These are phyloP conservation scores for Dipodascopsis uninucleata DNA, from an alignment of 805 yeast genomes.

Conservation along the genomic window DNA sequence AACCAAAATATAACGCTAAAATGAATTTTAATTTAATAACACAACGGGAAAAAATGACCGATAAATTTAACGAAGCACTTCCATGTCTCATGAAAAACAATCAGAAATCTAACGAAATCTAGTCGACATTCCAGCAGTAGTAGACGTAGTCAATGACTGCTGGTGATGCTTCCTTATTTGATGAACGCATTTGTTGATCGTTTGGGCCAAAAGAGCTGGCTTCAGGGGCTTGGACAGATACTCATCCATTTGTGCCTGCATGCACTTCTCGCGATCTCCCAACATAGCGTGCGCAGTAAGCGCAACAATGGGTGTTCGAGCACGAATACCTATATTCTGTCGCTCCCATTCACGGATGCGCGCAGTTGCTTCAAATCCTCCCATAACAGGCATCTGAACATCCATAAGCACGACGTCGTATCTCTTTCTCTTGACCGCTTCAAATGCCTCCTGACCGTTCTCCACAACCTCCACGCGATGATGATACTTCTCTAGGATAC, in stretches of 20 bases:
- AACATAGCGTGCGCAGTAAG: slow-evolving; percentile 92
- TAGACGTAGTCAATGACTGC: background rate
- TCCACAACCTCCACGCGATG: slow-evolving; percentile 81
- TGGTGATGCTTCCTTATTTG: slow-evolving; percentile 15
- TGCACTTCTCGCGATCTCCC: slow-evolving; percentile 83
- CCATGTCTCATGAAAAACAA: too few species aligned
- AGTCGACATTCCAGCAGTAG: too few species aligned
- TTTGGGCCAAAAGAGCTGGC: slow-evolving; percentile 76
- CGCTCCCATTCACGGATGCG: slow-evolving; percentile 85
- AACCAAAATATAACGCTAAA: too few species aligned
- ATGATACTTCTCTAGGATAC: slow-evolving; percentile 80
- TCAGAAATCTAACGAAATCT: too few species aligned
- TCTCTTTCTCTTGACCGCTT: slow-evolving; percentile 61
- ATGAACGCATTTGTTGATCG: slow-evolving; percentile 56
- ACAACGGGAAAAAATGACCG: too few species aligned
- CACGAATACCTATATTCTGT: slow-evolving; percentile 66
- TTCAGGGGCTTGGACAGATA: slow-evolving; percentile 83
- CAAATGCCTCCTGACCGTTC: slow-evolving; percentile 78
- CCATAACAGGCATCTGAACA: slow-evolving; percentile 95
- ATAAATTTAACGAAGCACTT: too few species aligned
- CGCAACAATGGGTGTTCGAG: slow-evolving; percentile 83
- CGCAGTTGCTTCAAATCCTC: slow-evolving; percentile 89
- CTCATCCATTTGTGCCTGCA: slow-evolving; percentile 90
- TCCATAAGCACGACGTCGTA: slow-evolving; percentile 88
- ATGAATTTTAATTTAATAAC: too few species aligned